Base-by-base conservation (phyloP, 805 yeast genomes). In the Komagataella kurtzmanii region DNA sequence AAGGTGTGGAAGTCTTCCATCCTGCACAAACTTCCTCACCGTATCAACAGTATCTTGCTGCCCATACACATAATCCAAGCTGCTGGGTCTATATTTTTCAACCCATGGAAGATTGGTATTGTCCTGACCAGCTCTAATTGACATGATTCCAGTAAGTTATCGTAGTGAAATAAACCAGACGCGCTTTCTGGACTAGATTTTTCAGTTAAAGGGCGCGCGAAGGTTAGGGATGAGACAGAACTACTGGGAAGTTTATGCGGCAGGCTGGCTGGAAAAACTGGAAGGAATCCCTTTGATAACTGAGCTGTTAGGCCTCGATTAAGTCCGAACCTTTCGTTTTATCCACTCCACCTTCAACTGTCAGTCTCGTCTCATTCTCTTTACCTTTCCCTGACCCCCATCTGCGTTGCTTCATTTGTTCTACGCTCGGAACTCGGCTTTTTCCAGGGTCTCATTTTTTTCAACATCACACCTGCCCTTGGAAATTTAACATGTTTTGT, bases 71-170 rank as follows among this genome's bases (percentile, higher is more conserved):
- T 93, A 97, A 55, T 86, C 88, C 50, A 93, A 70, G 1, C 82
- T 73, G 40, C 72, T 70, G 0, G 99, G 99, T 56, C 99, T 81
- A 66, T 91, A 93, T 65, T 93, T 93, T 65, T 93, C 99, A 48
- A 93, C 95, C 99, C 90, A 44, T 1, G 40, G 40, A 14, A 30
- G 40, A 14, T 30, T 30, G 2, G 40, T 30, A 8, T 10, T 14
- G 40, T 30, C 40, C 14, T 30, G 46, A n/a, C 21, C 21, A 12
- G 21, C 17, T 17, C 46, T 17, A 44, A 17, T 17, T 19, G 46
- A 44, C 18, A 17, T 17, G 46, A 43, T 43, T 17, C 6, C n/a
- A 19, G 46, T 10, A 19, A 44, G 18, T 7, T 17, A 10, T 14
- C 45, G n/a, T 30, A 14, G 40, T 30, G 40, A 30, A 30, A 30